Percentiles rank a stretch among this genome's conserved stretches.
phyloP scores from a whole-genome alignment of 2,329 filamentous ascomycete genomes.

The Scorias spongiosa region DNA sequence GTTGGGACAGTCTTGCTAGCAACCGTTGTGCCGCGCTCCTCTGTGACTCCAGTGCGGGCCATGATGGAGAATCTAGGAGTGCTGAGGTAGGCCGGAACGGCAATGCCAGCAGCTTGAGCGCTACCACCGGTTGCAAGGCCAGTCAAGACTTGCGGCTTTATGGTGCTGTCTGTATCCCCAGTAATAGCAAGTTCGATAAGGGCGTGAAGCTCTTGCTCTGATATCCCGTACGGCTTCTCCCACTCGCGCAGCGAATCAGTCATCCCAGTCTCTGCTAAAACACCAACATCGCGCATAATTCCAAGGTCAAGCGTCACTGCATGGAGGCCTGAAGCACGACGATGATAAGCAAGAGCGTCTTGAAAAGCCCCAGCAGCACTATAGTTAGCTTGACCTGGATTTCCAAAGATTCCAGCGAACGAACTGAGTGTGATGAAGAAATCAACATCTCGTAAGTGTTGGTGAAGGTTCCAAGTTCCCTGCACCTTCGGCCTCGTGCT shows the following conservation, averaged over 20 bases:
- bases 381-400: conserved; percentile 12
- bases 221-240: background rate
- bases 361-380: conserved; percentile 12
- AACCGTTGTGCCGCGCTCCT: background rate
- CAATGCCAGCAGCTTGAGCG: background rate
- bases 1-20: background rate
- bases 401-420: conserved; percentile 10
- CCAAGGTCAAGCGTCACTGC: conserved; percentile 17
- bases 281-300: conserved; percentile 18
- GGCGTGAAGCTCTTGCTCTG: background rate
- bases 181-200: background rate
- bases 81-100: background rate
- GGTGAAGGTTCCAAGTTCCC: conserved; percentile 36
- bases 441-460: conserved; percentile 7
- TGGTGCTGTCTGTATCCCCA: background rate
- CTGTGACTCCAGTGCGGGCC: background rate
- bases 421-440: conserved; percentile 19
- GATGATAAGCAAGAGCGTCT: conserved; percentile 13
- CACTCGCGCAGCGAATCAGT: background rate
- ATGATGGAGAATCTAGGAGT: background rate
- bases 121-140: background rate
- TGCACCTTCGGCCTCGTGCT: conserved; percentile 35
- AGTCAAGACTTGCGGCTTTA: background rate
- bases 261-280: conserved; percentile 6
- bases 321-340: conserved; percentile 10